Evolutionary conservation across 1,284 basidiomycete genomes (phyloP).

Genomic region (Sporisorium graminicola): DNA sequence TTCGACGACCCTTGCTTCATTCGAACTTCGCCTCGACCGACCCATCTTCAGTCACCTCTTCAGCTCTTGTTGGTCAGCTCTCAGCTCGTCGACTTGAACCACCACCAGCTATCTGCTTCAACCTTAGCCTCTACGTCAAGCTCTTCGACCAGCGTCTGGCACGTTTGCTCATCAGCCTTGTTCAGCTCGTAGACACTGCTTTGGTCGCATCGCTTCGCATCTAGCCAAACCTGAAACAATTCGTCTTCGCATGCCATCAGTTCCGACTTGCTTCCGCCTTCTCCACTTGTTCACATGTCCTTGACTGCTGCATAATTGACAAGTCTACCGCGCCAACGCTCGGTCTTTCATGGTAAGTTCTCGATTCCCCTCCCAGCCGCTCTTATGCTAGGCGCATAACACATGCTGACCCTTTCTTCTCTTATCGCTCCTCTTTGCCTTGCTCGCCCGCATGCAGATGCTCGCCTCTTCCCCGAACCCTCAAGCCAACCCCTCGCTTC

Average conservation of each 20-base stretch:
- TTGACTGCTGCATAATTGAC: conserved; percentile 4
- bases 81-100: not conserved
- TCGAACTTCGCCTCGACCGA: no score
- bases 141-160: conserved; percentile 17
- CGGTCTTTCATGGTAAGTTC: conserved; percentile 19
- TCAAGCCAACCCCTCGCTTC: conserved; percentile 19
- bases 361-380: no score
- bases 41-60: not conserved
- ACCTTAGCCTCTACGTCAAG: not conserved
- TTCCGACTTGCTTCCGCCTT: not conserved
- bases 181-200: not conserved
- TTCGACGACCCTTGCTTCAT: no score
- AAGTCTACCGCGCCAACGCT: conserved; percentile 9
- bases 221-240: not conserved
- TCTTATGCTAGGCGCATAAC: not conserved
- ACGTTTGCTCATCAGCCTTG: conserved; percentile 18
- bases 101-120: not conserved
- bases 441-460: conserved; percentile 17
- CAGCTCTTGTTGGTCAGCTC: not conserved
- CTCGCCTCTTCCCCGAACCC: conserved; percentile 27
- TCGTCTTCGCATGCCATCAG: not conserved
- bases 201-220: not conserved
- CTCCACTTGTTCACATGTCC: conserved; percentile 16
- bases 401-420: conserved; percentile 13
- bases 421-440: not conserved